Conservation (phyloP, 2,329 filamentous ascomycete species). For the Fusarium sp. region DNA sequence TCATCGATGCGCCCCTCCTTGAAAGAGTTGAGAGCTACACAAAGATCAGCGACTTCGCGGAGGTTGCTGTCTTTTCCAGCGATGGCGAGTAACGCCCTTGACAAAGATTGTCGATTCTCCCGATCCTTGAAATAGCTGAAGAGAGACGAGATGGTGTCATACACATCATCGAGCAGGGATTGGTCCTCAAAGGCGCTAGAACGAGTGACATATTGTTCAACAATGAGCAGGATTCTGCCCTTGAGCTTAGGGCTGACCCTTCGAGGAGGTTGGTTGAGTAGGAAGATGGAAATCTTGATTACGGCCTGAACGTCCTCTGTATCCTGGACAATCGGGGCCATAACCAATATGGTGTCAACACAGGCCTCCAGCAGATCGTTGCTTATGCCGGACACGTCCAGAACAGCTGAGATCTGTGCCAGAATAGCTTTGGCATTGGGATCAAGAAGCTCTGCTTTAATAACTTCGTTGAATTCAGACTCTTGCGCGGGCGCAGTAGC, state of each 20-base stretch:
- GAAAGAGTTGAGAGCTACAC: slow-evolving; percentile 82
- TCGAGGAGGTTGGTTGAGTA: slow-evolving; percentile 85
- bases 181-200: slow-evolving; percentile 56
- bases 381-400: slow-evolving; percentile 68
- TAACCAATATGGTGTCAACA: slow-evolving; percentile 79
- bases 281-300: slow-evolving; percentile 79
- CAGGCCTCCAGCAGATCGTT: slow-evolving; percentile 81
- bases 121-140: slow-evolving; percentile 92
- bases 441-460: slow-evolving; percentile 64
- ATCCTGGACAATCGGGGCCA: slow-evolving; percentile 75
- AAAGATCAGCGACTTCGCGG: slow-evolving; percentile 72
- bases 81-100: slow-evolving; percentile 76
- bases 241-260: slow-evolving; percentile 86
- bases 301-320: slow-evolving; percentile 77
- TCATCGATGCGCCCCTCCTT: slow-evolving; percentile 78
- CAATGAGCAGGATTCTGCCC: slow-evolving; percentile 77
- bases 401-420: slow-evolving; percentile 72
- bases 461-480: slow-evolving; percentile 65
- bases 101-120: slow-evolving; percentile 76
- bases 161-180: slow-evolving; percentile 69
- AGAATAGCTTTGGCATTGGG: slow-evolving; percentile 68
- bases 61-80: slow-evolving; percentile 70
- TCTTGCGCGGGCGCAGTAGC: slow-evolving; percentile 64
- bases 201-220: slow-evolving; percentile 81
- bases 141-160: slow-evolving; percentile 77